Conservation (phyloP, 2,329 filamentous ascomycete genomes). For the Eutypa lata region DNA sequence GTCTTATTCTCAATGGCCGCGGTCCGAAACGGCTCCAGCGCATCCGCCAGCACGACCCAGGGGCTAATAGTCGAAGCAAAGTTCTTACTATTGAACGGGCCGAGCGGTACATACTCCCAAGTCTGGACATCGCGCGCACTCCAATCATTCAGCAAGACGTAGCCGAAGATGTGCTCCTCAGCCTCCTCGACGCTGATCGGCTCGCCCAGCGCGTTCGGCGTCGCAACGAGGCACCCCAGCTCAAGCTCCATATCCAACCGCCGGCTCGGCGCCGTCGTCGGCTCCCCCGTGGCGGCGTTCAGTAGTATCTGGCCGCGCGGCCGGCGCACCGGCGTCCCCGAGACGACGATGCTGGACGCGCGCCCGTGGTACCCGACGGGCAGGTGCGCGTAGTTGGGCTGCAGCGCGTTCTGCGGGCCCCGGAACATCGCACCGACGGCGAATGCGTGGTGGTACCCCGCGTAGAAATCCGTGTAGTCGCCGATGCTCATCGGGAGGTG, state of each 20-base stretch:
- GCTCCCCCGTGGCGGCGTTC: slow-evolving; percentile 59
- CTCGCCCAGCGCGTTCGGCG: slow-evolving; percentile 60
- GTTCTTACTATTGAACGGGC: slow-evolving; percentile 82
- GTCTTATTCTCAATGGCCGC: slow-evolving; percentile 30
- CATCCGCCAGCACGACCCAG: slow-evolving; percentile 76
- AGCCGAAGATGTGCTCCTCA: slow-evolving; percentile 70
- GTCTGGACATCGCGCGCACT: slow-evolving; percentile 77
- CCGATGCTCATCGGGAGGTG: slow-evolving; percentile 76
- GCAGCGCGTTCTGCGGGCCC: slow-evolving; percentile 67
- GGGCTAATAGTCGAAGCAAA: slow-evolving; percentile 75
- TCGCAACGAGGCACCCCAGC: slow-evolving; percentile 71
- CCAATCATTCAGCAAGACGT: slow-evolving; percentile 86
- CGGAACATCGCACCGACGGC: slow-evolving; percentile 67
- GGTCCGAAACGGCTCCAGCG: slow-evolving; percentile 57
- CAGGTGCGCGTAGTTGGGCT: slow-evolving; percentile 78
- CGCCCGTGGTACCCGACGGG: slow-evolving; percentile 81
- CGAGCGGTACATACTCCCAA: slow-evolving; percentile 81
- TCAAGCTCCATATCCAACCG: slow-evolving; percentile 79
- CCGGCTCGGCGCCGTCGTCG: slow-evolving; percentile 60
- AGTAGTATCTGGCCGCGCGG: slow-evolving; percentile 72
- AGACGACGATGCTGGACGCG: slow-evolving; percentile 71
- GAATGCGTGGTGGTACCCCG: slow-evolving; percentile 74
- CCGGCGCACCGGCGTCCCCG: slow-evolving; percentile 68
- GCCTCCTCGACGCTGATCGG: slow-evolving; percentile 63
- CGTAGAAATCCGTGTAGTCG: slow-evolving; percentile 86